Evolutionary conservation across 2,329 filamentous ascomycete species (phyloP).

Genomic region (Anisogramma anomala): DNA sequence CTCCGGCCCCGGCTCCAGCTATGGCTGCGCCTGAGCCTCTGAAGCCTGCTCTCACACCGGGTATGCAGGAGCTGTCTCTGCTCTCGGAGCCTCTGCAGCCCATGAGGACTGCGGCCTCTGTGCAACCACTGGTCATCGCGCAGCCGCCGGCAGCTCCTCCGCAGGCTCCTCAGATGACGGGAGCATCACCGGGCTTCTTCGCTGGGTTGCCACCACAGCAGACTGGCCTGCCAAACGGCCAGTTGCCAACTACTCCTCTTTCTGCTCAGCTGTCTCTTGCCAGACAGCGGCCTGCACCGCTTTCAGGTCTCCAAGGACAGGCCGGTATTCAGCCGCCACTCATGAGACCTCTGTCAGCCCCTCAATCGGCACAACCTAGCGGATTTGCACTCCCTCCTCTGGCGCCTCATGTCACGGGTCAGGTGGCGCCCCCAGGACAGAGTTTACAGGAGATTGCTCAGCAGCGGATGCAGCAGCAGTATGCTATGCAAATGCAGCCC

Average conservation of each 20-base stretch:
- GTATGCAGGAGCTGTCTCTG: slow-evolving; percentile 48
- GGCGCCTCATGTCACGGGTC: slow-evolving; percentile 77
- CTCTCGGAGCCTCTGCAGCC: slow-evolving; percentile 42
- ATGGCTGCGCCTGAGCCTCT: slow-evolving; percentile 26
- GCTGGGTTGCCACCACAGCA: slow-evolving; percentile 35
- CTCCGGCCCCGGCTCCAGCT: slow-evolving; percentile 27
- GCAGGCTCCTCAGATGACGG: slow-evolving; percentile 34
- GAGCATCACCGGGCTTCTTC: slow-evolving; percentile 50
- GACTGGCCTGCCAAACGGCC: slow-evolving; percentile 28
- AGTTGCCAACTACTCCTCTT: slow-evolving; percentile 30
- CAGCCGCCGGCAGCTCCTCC: slow-evolving; percentile 24
- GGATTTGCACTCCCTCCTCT: slow-evolving; percentile 63
- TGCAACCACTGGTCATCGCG: slow-evolving; percentile 24
- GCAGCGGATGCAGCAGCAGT: slow-evolving; percentile 49
- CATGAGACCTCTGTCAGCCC: slow-evolving; percentile 73
- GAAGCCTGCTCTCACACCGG: slow-evolving; percentile 50
- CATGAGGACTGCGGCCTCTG: slow-evolving; percentile 28
- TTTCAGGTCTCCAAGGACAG: slow-evolving; percentile 48
- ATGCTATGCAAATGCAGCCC: slow-evolving; percentile 35
- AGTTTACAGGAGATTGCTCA: slow-evolving; percentile 64
- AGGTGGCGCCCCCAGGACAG: slow-evolving; percentile 61
- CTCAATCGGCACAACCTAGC: slow-evolving; percentile 65
- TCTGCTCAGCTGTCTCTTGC: slow-evolving; percentile 34
- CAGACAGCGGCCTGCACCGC: slow-evolving; percentile 60
- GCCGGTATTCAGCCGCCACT: slow-evolving; percentile 62